Evolutionary conservation across 495 filamentous ascomycete species (phyloP).

Genomic region (Talaromyces liani): DNA sequence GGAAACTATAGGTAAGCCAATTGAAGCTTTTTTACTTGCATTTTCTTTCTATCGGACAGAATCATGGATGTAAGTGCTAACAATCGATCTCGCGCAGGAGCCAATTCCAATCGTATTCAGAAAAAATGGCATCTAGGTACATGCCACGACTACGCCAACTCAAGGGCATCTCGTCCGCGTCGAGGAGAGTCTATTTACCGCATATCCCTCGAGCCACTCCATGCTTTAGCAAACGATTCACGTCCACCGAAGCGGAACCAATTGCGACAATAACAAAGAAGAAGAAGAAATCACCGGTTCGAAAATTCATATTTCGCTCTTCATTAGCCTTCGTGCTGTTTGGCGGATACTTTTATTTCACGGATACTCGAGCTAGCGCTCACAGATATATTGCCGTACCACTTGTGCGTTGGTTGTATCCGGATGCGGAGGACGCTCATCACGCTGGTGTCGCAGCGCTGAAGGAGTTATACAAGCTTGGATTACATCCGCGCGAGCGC

Average conservation of each 20-base stretch:
- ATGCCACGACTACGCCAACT: not conserved
- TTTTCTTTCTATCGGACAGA: not conserved
- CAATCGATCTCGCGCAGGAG: not conserved
- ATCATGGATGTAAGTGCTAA: not conserved
- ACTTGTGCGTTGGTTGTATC: conserved; percentile 58
- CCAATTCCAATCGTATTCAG: not conserved
- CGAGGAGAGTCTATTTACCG: not conserved
- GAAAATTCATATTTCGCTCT: conserved; percentile 47
- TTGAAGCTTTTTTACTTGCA: not conserved
- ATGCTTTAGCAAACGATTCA: not conserved
- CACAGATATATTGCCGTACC: conserved; percentile 78
- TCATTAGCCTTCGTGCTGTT: conserved; percentile 42
- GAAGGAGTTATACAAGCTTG: conserved; percentile 44
- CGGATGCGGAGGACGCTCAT: conserved; percentile 90
- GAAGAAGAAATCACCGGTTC: conserved; percentile 22
- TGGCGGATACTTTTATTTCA: conserved; percentile 67
- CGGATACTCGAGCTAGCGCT: conserved; percentile 81
- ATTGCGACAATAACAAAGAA: conserved; percentile 12
- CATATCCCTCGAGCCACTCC: not conserved
- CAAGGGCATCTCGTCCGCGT: not conserved
- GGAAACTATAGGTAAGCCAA: not conserved
- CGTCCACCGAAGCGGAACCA: not conserved
- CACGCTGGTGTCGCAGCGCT: conserved; percentile 62
- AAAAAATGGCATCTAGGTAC: not conserved
- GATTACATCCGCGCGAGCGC: conserved; percentile 68